phyloP scores from a whole-genome alignment of 2,329 filamentous ascomycete species.

The Emergomyces orientalis region DNA sequence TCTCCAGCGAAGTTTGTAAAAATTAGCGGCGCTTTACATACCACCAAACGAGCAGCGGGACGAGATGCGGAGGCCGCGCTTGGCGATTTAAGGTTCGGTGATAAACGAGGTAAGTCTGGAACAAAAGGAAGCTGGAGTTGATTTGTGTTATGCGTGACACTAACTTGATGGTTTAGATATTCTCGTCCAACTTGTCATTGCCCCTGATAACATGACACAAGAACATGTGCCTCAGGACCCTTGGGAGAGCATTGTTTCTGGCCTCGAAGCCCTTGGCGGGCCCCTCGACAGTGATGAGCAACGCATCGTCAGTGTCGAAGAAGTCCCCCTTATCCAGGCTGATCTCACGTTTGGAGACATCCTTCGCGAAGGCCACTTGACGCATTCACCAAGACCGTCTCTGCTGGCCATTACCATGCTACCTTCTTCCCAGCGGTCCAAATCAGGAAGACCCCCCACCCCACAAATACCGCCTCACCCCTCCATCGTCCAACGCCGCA shows the following conservation, averaged over 20 bases:
- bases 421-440: constrained; percentile 51
- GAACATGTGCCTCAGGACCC: constrained; percentile 86
- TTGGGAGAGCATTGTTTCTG: constrained; percentile 96
- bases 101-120: constrained; percentile 57
- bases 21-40: constrained; percentile 91
- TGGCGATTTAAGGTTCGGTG: constrained; percentile 87
- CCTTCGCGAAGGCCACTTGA: constrained; percentile 73
- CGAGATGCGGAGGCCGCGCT: constrained; percentile 87
- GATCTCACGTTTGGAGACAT: constrained; percentile 92
- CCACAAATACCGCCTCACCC: constrained; percentile 92
- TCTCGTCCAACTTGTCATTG: constrained; percentile 84
- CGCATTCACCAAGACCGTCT: constrained; percentile 80
- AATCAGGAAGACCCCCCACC: constrained; percentile 41
- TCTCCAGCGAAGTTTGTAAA: constrained; percentile 98
- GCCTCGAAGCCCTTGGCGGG: constrained; percentile 83
- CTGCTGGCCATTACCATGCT: constrained; percentile 89
- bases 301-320: constrained; percentile 76
- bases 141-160: background rate
- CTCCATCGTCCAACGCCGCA: constrained; percentile 86
- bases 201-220: constrained; percentile 70
- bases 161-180: constrained; percentile 51
- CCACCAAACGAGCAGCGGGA: constrained; percentile 90
- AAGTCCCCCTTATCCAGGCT: constrained; percentile 88
- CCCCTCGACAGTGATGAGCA: constrained; percentile 78
- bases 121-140: background rate